phyloP scores from a whole-genome alignment of 331 rosid genomes.

The Rhamnella rubrinervis region DNA sequence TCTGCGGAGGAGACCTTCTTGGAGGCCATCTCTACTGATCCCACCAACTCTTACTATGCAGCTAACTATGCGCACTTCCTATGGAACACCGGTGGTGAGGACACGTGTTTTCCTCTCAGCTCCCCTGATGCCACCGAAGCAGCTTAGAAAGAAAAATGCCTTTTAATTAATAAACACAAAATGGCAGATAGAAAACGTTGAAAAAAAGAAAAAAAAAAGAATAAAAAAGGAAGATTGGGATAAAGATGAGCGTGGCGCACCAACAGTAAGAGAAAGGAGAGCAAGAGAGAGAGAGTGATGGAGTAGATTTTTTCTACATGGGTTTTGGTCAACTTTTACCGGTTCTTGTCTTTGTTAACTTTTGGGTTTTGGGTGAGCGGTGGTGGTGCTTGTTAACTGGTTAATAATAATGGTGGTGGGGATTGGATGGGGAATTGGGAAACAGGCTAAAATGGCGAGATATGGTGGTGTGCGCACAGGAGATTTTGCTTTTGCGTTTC shows the following conservation, averaged over 20 bases:
- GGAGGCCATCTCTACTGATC: conserved; percentile 75
- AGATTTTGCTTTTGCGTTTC: neutral
- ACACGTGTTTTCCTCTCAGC: conserved; percentile 71
- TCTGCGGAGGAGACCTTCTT: conserved; percentile 82
- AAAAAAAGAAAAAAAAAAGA: neutral
- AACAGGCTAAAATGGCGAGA: too few relatives aligned
- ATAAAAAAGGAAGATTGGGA: too few relatives aligned
- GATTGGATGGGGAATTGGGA: too few relatives aligned
- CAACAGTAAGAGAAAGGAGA: neutral
- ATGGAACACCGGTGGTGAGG: conserved; percentile 92
- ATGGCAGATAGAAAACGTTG: too few relatives aligned
- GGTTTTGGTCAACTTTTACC: too few relatives aligned
- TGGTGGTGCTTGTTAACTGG: too few relatives aligned
- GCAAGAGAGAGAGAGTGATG: neutral
- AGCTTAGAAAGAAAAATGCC: neutral
- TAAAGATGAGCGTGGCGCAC: too few relatives aligned
- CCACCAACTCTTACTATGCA: conserved; percentile 66
- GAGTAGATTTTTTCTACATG: too few relatives aligned
- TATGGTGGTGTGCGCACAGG: too few relatives aligned
- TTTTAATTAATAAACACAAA: neutral
- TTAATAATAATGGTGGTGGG: too few relatives aligned
- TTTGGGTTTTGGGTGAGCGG: too few relatives aligned
- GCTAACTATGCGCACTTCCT: conserved; percentile 91
- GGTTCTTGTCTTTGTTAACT: too few relatives aligned
- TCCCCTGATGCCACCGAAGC: conserved; percentile 27